Conservation (phyloP, 345 rosid species). For the Citrus maxima region DNA sequence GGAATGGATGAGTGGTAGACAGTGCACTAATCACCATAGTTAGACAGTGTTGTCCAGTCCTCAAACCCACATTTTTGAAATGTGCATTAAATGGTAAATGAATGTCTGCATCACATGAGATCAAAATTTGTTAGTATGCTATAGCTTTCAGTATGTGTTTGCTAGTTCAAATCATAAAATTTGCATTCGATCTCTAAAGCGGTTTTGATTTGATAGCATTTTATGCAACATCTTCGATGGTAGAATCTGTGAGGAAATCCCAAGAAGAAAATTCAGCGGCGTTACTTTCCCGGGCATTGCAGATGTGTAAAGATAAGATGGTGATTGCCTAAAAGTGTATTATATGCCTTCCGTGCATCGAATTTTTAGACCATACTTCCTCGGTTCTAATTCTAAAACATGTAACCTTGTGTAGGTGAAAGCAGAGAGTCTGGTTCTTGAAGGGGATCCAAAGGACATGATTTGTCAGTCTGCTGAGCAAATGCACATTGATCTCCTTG, state of each 20-base stretch:
- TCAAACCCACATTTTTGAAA: too few species aligned
- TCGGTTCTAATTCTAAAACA: neutral
- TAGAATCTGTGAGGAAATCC: slow-evolving; percentile 54
- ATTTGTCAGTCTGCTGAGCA: slow-evolving; percentile 72
- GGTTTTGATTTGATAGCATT: slow-evolving; percentile 11
- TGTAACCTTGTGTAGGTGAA: slow-evolving; percentile 36
- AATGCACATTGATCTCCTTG: slow-evolving; percentile 56
- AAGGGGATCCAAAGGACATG: slow-evolving; percentile 81
- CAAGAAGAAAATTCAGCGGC: slow-evolving; percentile 50
- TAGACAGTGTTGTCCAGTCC: too few species aligned
- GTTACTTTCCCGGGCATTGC: slow-evolving; percentile 51
- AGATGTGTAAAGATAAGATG: slow-evolving; percentile 54
- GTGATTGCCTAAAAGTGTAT: slow-evolving; percentile 18
- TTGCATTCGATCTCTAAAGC: neutral
- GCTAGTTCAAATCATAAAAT: neutral
- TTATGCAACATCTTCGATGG: slow-evolving; percentile 26
- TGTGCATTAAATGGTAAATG: too few species aligned
- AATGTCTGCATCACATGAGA: neutral
- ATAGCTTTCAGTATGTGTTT: neutral
- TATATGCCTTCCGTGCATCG: neutral
- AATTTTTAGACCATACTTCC: neutral
- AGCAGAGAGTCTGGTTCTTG: slow-evolving; percentile 52
- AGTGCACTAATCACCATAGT: too few species aligned
- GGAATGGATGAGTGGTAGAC: too few species aligned
- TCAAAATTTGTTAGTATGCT: too few species aligned